Conservation (phyloP, 164 flowering plant genomes). For the Hamamelis virginiana region DNA sequence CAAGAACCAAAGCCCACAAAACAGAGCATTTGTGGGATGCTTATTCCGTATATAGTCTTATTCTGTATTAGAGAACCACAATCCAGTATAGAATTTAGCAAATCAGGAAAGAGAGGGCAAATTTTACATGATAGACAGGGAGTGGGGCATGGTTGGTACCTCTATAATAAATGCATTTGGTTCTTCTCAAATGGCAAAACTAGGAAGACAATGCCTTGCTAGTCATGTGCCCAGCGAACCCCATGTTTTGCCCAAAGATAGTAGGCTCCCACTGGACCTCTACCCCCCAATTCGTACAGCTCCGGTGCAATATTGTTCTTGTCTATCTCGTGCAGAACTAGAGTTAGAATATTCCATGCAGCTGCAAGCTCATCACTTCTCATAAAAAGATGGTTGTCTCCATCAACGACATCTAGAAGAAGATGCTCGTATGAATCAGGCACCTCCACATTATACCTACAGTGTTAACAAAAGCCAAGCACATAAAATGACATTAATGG, state of each 20-base stretch:
- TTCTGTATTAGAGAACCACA: no score
- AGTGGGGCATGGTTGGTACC: no score
- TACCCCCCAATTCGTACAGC: conserved; percentile 47
- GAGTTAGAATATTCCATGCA: conserved; percentile 60
- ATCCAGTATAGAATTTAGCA: no score
- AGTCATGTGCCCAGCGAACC: no score
- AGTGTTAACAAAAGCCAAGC: neutral
- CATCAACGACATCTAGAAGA: conserved; percentile 65
- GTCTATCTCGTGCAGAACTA: conserved; percentile 50
- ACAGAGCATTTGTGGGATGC: no score
- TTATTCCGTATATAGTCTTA: no score
- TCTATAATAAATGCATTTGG: no score
- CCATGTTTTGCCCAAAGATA: conserved; percentile 38
- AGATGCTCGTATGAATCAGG: conserved; percentile 74
- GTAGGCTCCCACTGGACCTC: conserved; percentile 38
- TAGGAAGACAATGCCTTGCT: no score
- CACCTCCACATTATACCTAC: conserved; percentile 55
- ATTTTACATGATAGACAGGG: no score
- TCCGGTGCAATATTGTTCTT: conserved; percentile 45
- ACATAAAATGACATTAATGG: neutral
- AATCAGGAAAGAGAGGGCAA: no score
- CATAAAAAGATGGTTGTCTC: conserved; percentile 64
- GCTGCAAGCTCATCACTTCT: conserved; percentile 66
- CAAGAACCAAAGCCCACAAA: no score
- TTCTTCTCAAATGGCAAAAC: no score